Evolutionary conservation across 2,329 filamentous ascomycete genomes (phyloP), one percentile per base, ranked within the genome.

Genomic region (Arthrobotrys musiformis): DNA sequence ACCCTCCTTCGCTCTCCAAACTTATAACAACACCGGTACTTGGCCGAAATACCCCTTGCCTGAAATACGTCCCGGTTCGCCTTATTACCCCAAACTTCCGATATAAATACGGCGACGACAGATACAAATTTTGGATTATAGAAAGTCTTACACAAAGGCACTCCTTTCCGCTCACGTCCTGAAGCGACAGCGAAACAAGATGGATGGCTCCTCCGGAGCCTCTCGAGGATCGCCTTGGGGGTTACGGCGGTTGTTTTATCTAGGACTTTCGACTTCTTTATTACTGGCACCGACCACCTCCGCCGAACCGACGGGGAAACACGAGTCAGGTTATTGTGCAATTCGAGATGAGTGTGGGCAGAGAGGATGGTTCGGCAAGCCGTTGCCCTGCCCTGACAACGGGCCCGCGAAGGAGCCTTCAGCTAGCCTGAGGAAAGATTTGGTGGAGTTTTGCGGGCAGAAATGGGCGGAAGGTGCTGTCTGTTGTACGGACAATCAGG

Each of bases 311-410:
- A 81, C 81, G 11, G 79, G 68, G 48, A 75, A 79, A 60, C 81
- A 81, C 46, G 75, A 80, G 44, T 68, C 78, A 22, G 80, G 80
- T 3, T 79, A 79, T 61, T 81, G 81, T 76, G 80, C 81, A 11
- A 72, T 81, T 58, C 74, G 80, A 22, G 80, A 40, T 35, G 54
- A 96, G 79, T 99, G 95, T 83, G 95, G 95, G 56, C 94, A 93
- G 84, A 91, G 94, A 84, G 91, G 91, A 79, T 91, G 95, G 83
- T 98, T 98, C 81, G 93, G 93, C 69, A 91, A 93, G 72, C 89
- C 97, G 80, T 86, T 98, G 77, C 95, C 95, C 2, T 99, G 95
- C 82, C 90, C 94, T 13, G 94, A 99, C 84, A 99, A 99, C 83
- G 93, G 87, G 2, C 86, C 90, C 37, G 95, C 95, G 37, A 86